phyloP scores from a whole-genome alignment of 2,329 filamentous ascomycete genomes.

The Claviceps pusilla region DNA sequence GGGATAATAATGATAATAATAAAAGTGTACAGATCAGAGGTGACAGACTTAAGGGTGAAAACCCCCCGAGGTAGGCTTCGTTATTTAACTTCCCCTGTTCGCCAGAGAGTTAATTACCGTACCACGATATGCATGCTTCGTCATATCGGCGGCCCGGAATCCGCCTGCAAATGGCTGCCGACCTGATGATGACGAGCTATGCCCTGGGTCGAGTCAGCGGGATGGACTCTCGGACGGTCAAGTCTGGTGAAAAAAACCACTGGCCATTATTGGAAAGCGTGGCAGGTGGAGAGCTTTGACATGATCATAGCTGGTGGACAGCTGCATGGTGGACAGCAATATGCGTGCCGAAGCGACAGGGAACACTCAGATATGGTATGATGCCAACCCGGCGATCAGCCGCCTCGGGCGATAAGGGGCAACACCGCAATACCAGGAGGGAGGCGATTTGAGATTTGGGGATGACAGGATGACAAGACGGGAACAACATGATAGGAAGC shows the following conservation, averaged over 20 bases:
- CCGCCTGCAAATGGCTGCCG: background rate
- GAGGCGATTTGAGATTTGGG: background rate
- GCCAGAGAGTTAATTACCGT: background rate
- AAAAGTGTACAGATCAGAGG: background rate
- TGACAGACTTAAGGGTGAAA: background rate
- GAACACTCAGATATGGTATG: background rate
- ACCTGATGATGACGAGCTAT: background rate
- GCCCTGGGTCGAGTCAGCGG: background rate
- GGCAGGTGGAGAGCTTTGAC: background rate
- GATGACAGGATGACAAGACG: background rate
- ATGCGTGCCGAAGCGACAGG: background rate
- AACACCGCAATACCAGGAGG: background rate
- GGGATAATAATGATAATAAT: no score
- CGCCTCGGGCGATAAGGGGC: background rate
- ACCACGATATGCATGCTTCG: background rate
- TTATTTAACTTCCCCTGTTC: background rate
- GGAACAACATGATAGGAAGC: background rate
- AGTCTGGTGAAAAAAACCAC: background rate
- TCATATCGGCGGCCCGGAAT: background rate
- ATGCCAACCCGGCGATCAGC: background rate
- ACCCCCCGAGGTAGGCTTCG: background rate
- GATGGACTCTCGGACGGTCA: background rate
- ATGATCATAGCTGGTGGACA: background rate
- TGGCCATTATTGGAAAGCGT: background rate
- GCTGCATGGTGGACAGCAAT: background rate